Base-by-base conservation (phyloP, 2,329 filamentous ascomycete genomes). In the Ophiobolus disseminans region DNA sequence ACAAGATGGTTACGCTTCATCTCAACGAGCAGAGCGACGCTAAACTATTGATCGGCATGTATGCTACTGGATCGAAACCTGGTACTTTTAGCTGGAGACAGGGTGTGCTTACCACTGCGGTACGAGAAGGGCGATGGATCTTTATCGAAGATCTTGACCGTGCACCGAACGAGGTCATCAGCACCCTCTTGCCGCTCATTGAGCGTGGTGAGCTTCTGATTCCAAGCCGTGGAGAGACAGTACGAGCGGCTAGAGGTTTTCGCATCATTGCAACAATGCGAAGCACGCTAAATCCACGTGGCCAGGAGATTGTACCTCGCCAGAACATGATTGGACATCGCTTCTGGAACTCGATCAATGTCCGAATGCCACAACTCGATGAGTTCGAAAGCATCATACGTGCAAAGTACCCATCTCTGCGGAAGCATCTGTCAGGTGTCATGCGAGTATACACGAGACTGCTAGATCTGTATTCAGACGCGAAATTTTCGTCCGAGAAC, bases 1-100 rank as follows among this genome's bases (percentile, higher is more conserved):
- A 86, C 5, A 85, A 84, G 50, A 91, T 99, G 86, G 88, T 99
- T 42, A 97, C 93, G 3, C 80, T 99, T 22, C 93, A 99, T 73
- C 79, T 99, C 25, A 99, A 99, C 69, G 94, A 97, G 73, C 95
- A 99, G 73, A 97, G 92, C 2, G 94, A 99, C 74, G 92, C 93
- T 0, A 99, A 99, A 73, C 89, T 96, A 77, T 84, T 99, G 31
- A 85, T 99, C 55, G 94, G 94, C 3, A 85, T 97, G 69, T 97
- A 99, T 74, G 90, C 93, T 1, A 94, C 91, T 17, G 92, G 91
- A 48, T 85, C 88, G 13, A 89, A 87, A 52, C 92, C 91, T 1
- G 92, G 92, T 1, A 92, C 90, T 8, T 99, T 99, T 69, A 84
- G 85, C 40, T 99, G 94, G 94, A 86, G 90, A 50, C 85, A 94